These are phyloP conservation scores for Diospyros kaki DNA, from an alignment of 148 eudicot species.

Conservation along the genomic window DNA sequence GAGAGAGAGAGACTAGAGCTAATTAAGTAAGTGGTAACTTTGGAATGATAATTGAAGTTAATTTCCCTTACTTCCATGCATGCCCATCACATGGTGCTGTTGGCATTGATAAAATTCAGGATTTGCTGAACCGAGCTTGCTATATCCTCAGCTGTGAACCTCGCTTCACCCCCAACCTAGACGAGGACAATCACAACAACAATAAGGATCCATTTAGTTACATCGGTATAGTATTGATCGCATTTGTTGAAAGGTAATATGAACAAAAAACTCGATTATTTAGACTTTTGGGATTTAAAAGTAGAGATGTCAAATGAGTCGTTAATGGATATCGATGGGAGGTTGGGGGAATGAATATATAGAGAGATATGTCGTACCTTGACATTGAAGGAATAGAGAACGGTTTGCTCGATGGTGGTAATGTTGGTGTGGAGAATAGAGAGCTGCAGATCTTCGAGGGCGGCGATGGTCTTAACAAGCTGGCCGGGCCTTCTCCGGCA, in stretches of 20 bases:
- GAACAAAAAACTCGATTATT: too few relatives aligned
- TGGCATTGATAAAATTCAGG: conserved; percentile 76
- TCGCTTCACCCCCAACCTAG: conserved; percentile 63
- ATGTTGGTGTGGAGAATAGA: conserved; percentile 84
- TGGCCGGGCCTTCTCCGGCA: conserved; percentile 84
- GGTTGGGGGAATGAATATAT: too few relatives aligned
- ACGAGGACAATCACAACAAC: background rate
- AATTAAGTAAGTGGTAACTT: background rate
- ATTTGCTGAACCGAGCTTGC: conserved; percentile 82
- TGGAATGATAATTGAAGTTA: background rate
- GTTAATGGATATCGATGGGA: too few relatives aligned
- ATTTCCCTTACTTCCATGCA: background rate
- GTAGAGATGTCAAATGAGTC: too few relatives aligned
- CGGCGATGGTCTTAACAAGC: conserved; percentile 72
- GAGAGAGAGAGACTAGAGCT: background rate
- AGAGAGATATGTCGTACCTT: conserved; percentile 40
- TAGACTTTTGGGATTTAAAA: too few relatives aligned
- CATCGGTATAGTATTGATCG: too few relatives aligned
- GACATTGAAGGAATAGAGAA: conserved; percentile 92
- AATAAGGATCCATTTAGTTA: too few relatives aligned
- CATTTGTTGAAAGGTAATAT: too few relatives aligned
- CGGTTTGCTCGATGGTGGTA: conserved; percentile 94
- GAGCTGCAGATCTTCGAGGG: conserved; percentile 78
- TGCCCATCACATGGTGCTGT: conserved; percentile 34
- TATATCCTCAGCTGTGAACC: conserved; percentile 79